Conservation (phyloP, 176 grass and related monocot species). For the Melocanna baccifera region DNA sequence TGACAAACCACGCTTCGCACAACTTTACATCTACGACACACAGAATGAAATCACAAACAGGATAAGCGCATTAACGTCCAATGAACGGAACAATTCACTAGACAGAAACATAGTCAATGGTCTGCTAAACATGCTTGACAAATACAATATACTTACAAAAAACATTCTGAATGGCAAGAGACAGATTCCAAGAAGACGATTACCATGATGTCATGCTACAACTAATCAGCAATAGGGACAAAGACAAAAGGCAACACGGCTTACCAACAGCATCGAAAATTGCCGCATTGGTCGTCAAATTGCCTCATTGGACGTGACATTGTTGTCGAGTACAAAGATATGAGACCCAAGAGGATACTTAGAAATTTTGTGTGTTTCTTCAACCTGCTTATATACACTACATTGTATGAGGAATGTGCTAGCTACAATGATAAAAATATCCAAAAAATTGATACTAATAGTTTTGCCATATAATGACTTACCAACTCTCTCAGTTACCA, state of each 20-base stretch:
- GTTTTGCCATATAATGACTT: too few relatives aligned
- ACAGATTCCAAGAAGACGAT: conserved; percentile 26
- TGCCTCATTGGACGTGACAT: conserved; percentile 26
- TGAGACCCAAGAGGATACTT: too few relatives aligned
- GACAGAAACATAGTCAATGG: conserved; percentile 3
- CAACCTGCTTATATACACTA: too few relatives aligned
- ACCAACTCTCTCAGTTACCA: too few relatives aligned
- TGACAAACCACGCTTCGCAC: neutral
- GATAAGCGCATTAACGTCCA: neutral
- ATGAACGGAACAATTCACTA: neutral
- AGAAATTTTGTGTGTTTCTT: too few relatives aligned
- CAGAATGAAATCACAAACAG: conserved; percentile 35
- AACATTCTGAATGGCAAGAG: conserved; percentile 37
- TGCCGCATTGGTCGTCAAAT: conserved; percentile 16
- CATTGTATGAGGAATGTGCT: too few relatives aligned
- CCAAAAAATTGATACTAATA: too few relatives aligned
- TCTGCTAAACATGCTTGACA: conserved; percentile 20
- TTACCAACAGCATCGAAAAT: conserved; percentile 26
- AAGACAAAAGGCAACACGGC: conserved; percentile 3
- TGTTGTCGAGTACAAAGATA: too few relatives aligned
- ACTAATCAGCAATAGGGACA: neutral
- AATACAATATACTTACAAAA: conserved; percentile 34
- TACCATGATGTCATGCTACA: neutral
- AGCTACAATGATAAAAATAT: too few relatives aligned
- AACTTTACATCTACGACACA: conserved; percentile 19